Base-by-base conservation (phyloP, 352 stramenopile genomes). In the Pilasporangium apinafurcum region DNA sequence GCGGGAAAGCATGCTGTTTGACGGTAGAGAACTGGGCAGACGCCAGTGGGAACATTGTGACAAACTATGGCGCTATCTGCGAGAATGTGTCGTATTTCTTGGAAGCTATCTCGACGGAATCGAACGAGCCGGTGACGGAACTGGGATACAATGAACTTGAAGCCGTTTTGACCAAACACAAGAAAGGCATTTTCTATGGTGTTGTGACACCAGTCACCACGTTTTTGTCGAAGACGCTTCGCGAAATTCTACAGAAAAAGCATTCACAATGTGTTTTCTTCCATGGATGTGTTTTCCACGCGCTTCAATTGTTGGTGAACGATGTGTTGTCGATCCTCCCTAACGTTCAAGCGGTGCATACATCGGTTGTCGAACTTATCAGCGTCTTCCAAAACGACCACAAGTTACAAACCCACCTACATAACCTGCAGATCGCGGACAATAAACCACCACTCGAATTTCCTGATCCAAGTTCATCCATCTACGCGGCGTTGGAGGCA, bases 201-300 rank as follows among this genome's bases (percentile, higher is more conserved):
- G 53, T 87, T 16, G 51, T 84, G 18, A 55, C 71, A n/a, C 68
- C 75, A 13, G 65, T 72, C 8, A 65, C 52, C 10, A 43, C 61
- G 2, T 52, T 52, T 8, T 38, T 87, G 35, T 64, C 55, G 25
- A 69, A 62, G 30, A 35, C 45, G n/a, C 75, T 53, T 30, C 66
- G 64, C 8, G 64, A 79, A 25, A 65, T 48, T 33, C 65, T 87
- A n/a, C 62, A 74, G 53, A 74, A 68, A 37, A 80, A 77, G 37
- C 44, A 77, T 37, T 64, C 64, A 16, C 67, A 79, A 46, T 83
- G 71, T 42, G 44, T 62, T 0, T 87, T 87, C 41, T 84, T 72
- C 53, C 64, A 87, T 36, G 75, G 75, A n/a, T 87, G 75, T 33
- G 56, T 76, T 18, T 64, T 50, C 34, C 61, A 73, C 31, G 66